Conservation (phyloP, 2,329 filamentous ascomycete genomes). For the Epichloe elymi region DNA sequence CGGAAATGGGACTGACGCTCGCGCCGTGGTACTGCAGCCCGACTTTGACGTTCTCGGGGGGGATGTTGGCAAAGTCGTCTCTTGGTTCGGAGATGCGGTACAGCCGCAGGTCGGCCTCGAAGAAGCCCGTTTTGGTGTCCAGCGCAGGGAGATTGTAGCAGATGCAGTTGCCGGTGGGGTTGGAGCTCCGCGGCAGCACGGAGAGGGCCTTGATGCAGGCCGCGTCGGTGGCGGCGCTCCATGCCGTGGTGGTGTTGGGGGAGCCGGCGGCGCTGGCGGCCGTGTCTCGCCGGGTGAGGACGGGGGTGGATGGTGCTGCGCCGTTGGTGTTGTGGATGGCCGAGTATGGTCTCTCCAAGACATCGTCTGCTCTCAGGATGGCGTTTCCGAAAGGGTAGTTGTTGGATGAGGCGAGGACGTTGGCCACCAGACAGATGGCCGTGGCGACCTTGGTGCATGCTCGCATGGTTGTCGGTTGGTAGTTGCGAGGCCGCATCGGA, state of each 20-base stretch:
- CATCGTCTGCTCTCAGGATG: constrained; percentile 5
- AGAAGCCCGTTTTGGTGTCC: constrained; percentile 53
- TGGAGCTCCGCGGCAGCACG: constrained; percentile 44
- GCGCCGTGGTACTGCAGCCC: constrained; percentile 41
- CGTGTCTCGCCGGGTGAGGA: neutral
- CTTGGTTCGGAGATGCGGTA: constrained; percentile 53
- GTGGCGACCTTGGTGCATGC: neutral
- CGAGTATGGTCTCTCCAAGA: constrained; percentile 3
- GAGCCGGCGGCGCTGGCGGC: constrained; percentile 17
- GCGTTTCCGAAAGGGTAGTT: neutral
- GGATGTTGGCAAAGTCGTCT: constrained; percentile 38
- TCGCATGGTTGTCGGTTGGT: neutral
- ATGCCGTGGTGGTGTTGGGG: constrained; percentile 41
- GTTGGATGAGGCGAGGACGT: neutral
- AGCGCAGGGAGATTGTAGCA: constrained; percentile 70
- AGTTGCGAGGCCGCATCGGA: too few species aligned
- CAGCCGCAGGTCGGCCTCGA: constrained; percentile 64
- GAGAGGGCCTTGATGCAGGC: constrained; percentile 48
- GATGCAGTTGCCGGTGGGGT: constrained; percentile 63
- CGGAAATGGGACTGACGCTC: constrained; percentile 17
- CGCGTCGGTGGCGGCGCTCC: constrained; percentile 39
- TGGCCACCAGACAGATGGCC: constrained; percentile 1
- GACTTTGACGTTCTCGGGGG: constrained; percentile 38
- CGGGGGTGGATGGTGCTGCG: neutral
- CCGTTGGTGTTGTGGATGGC: neutral